A percentile compares a stretch with the other conserved stretches of the same genome.
These are phyloP conservation scores for Thraustochytrium striatum DNA, from an alignment of 352 stramenopile species.

Conservation along the genomic window DNA sequence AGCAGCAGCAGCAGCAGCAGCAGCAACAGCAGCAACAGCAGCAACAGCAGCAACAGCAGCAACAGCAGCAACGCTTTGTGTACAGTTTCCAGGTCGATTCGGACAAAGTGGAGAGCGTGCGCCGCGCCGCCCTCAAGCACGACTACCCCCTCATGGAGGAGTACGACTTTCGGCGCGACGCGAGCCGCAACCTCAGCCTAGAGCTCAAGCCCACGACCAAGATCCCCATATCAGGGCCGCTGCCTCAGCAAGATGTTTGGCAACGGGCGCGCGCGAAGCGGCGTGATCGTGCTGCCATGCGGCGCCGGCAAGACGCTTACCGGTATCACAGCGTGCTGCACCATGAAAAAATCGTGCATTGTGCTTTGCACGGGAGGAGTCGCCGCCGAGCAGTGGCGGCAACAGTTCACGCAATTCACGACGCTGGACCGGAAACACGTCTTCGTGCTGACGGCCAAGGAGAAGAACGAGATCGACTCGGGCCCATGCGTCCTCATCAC, in stretches of 20 bases:
- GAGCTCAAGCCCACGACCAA: constrained; percentile 77
- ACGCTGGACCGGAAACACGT: constrained; percentile 63
- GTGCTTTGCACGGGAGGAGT: constrained; percentile 95
- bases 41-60: neutral
- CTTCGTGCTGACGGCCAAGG: constrained; percentile 55
- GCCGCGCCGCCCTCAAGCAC: neutral
- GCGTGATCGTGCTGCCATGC: constrained; percentile 98
- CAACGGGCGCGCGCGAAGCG: constrained; percentile 93
- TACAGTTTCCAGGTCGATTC: constrained; percentile 24
- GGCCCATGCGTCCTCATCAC: constrained; percentile 79
- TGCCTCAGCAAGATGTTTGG: constrained; percentile 99
- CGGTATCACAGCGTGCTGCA: constrained; percentile 87
- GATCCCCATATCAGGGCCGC: constrained; percentile 97
- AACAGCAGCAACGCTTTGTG: neutral
- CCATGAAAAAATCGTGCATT: constrained; percentile 96
- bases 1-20: neutral
- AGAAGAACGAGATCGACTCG: constrained; percentile 66
- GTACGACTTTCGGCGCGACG: constrained; percentile 94
- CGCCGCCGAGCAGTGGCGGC: constrained; percentile 95
- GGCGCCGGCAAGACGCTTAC: constrained; percentile 88
- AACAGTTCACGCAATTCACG: constrained; percentile 97
- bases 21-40: neutral
- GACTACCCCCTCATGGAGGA: constrained; percentile 94
- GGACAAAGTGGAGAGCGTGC: constrained; percentile 6
- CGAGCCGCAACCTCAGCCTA: constrained; percentile 60